phyloP scores from a whole-genome alignment of 768 basidiomycete genomes.

The Boletales sp. region DNA sequence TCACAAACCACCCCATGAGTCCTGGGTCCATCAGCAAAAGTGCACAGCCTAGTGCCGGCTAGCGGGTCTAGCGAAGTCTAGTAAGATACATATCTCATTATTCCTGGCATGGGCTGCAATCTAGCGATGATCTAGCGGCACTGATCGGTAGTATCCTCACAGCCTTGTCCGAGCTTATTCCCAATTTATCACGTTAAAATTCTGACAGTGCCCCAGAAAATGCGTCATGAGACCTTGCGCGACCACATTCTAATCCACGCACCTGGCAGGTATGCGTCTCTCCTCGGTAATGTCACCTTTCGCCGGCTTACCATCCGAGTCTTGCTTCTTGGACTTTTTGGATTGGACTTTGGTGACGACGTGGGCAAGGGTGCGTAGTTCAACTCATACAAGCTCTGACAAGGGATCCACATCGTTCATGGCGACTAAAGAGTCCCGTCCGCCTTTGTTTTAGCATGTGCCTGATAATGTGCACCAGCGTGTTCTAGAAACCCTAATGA shows the following conservation, averaged over 20 bases:
- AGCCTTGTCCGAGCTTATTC: too few species aligned
- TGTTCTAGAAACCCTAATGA: conserved; percentile 80
- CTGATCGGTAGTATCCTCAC: too few species aligned
- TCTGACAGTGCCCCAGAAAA: too few species aligned
- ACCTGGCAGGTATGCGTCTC: conserved; percentile 74
- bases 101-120: too few species aligned
- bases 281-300: conserved; percentile 56
- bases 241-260: conserved; percentile 14
- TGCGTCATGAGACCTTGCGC: too few species aligned
- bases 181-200: too few species aligned
- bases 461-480: conserved; percentile 74
- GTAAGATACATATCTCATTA: too few species aligned
- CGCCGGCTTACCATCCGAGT: conserved; percentile 24
- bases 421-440: conserved; percentile 95
- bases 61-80: too few species aligned
- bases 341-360: conserved; percentile 91
- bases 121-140: too few species aligned
- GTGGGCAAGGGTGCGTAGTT: conserved; percentile 90
- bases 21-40: too few species aligned
- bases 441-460: conserved; percentile 94
- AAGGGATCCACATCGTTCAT: conserved; percentile 95
- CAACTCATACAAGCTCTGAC: conserved; percentile 88
- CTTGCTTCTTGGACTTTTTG: conserved; percentile 42
- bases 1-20: too few species aligned
- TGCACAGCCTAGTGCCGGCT: too few species aligned